Percentiles rank a stretch among this genome's conserved stretches.
Conservation (phyloP, 2,329 filamentous ascomycete genomes). For the Xylaria sp. region DNA sequence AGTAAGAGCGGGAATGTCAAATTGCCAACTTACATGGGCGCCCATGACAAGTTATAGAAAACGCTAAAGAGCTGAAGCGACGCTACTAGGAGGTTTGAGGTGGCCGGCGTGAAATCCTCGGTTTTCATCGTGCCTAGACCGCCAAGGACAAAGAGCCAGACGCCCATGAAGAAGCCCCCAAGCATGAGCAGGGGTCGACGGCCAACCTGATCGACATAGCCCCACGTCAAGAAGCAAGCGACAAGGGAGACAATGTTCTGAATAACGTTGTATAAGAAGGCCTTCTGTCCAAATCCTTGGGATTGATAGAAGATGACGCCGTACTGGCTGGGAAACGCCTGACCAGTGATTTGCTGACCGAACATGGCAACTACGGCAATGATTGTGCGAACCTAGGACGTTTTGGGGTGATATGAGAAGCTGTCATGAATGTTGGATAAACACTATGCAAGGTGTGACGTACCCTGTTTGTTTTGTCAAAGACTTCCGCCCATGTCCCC, state of each 20-base stretch:
- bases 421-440: neutral
- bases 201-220: neutral
- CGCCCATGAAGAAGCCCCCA: neutral
- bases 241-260: neutral
- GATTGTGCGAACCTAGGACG: neutral
- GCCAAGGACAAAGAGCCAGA: neutral
- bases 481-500: neutral
- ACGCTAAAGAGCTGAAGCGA: neutral
- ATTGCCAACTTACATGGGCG: neutral
- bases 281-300: neutral
- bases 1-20: neutral
- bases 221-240: neutral
- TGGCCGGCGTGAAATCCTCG: neutral
- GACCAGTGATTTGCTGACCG: constrained; percentile 1
- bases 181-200: neutral
- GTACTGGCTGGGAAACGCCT: neutral
- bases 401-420: neutral
- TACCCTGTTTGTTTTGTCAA: neutral
- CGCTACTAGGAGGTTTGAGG: neutral
- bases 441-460: constrained; percentile 1
- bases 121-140: neutral
- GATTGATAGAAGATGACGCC: neutral
- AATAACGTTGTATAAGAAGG: neutral
- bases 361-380: constrained; percentile 1
- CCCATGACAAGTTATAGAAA: neutral